A percentile compares a stretch with the other conserved stretches of the same genome.
These are phyloP conservation scores for Pestalotiopsis sp. DNA, from an alignment of 2,329 filamentous ascomycete species.

Conservation along the genomic window DNA sequence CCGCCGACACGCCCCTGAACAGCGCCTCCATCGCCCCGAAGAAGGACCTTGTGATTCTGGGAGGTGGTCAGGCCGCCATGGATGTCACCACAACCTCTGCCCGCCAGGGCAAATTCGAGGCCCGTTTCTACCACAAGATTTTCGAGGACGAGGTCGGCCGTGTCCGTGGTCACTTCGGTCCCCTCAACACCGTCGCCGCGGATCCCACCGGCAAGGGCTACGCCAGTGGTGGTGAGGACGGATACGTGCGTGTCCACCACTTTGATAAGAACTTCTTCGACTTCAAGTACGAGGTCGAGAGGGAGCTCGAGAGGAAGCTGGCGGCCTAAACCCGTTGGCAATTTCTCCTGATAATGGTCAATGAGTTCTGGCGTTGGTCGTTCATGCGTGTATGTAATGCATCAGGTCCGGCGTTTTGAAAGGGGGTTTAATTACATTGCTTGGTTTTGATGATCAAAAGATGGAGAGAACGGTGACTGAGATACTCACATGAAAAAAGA, in stretches of 20 bases:
- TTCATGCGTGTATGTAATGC: conserved; percentile 14
- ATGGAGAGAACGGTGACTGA: conserved; percentile 8
- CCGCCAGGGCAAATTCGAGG: conserved; percentile 98
- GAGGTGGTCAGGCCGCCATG: conserved; percentile 98
- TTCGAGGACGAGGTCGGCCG: conserved; percentile 98
- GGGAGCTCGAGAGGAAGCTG: conserved; percentile 56
- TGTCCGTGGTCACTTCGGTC: conserved; percentile 96
- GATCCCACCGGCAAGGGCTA: conserved; percentile 92
- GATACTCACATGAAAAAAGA: conserved; percentile 2
- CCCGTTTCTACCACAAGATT: conserved; percentile 99
- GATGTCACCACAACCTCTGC: conserved; percentile 94
- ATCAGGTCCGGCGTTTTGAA: conserved; percentile 16
- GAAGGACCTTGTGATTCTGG: conserved; percentile 97
- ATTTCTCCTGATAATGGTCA: neutral
- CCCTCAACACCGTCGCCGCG: conserved; percentile 92
- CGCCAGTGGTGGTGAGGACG: conserved; percentile 94
- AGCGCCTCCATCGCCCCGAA: conserved; percentile 90
- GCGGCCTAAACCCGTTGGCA: neutral
- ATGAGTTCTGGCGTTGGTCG: conserved; percentile 15
- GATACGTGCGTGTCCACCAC: conserved; percentile 96
- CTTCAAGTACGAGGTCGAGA: conserved; percentile 98
- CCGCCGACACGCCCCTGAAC: conserved; percentile 93
- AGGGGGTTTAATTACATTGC: conserved; percentile 11
- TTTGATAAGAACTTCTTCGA: conserved; percentile 99
- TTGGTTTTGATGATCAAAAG: conserved; percentile 10